phyloP scores from a whole-genome alignment of 1,284 basidiomycete species.

The Cryptococcus floricola region DNA sequence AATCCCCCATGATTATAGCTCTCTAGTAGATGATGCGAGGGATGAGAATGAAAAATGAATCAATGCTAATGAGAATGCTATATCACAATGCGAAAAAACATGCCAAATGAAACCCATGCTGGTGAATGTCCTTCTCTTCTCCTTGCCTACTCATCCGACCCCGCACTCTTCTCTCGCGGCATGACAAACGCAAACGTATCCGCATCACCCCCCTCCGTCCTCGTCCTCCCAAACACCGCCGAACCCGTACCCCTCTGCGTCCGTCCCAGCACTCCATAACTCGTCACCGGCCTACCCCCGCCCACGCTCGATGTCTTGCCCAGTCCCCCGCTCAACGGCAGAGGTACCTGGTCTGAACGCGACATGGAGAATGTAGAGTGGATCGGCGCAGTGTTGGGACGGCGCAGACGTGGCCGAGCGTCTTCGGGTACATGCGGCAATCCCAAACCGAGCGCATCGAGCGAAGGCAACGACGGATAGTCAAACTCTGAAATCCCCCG shows the following conservation, averaged over 20 bases:
- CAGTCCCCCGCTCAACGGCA: neutral
- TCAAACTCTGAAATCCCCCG: conserved; percentile 6
- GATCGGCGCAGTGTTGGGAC: conserved; percentile 29
- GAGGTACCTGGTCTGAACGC: neutral
- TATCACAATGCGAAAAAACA: too few relatives aligned
- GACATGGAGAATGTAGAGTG: conserved; percentile 21
- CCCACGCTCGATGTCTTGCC: neutral
- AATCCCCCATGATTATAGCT: too few relatives aligned
- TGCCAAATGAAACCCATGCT: neutral
- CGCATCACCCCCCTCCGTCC: neutral
- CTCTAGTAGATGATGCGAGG: neutral
- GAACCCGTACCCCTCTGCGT: neutral
- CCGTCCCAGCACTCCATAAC: neutral
- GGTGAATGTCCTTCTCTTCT: neutral
- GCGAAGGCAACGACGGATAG: conserved; percentile 18
- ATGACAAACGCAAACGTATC: conserved; percentile 1
- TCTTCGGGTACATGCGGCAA: conserved; percentile 32
- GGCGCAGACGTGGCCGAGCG: conserved; percentile 7
- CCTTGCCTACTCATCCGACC: neutral
- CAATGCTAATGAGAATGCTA: neutral
- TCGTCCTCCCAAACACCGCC: neutral
- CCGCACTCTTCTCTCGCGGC: neutral
- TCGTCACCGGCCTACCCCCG: neutral
- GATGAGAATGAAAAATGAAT: neutral
- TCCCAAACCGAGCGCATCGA: conserved; percentile 36